Base-by-base conservation (phyloP, 2,329 filamentous ascomycete species). In the Ophiostoma quercus region DNA sequence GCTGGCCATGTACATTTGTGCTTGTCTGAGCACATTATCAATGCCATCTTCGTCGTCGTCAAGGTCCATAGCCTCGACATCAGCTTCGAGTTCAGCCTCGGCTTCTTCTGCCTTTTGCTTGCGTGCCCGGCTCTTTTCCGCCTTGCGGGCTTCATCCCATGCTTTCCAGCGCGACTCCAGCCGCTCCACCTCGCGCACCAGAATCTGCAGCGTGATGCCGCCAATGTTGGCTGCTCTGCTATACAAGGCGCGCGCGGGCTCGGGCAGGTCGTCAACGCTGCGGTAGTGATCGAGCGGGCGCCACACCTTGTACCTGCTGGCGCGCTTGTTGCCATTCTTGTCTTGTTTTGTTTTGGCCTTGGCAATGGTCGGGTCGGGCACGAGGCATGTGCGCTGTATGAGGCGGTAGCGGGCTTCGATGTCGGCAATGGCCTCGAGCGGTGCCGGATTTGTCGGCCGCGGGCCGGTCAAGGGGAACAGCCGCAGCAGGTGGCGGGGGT, bases 221-320 rank as follows among this genome's bases (percentile, higher is more conserved):
- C 79, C 76, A 2, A 79, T 69, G 62, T 77, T 77, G 69, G 74
- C 74, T 54, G 80, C 80, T 71, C 79, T 77, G 14, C 76, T 75
- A 71, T 82, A 84, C 65, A 85, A 80, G 0, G 74, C 73, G 62
- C 76, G 82, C 0, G 81, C 82, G 2, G 74, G 72, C 8, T 78
- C 77, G 0, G 81, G 78, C 39, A 85, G 76, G 9, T 85, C 82
- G 4, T 79, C 77, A n/a, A 78, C 75, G 5, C 70, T 78, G 19
- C 79, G 78, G 72, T 79, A 82, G 4, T 76, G 72, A 47, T 74
- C 75, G 71, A 82, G 29, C 1, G 68, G 66, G n/a, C 14, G 34
- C 25, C 25, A 34, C 16, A 16, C n/a, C 16, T 37, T 63, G 57
- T 66, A 62, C 6, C 57, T 29, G 25, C 57, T 25, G n/a, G 3